Conservation (phyloP, 371 early-diverging fungal species). For the Encephalitozoon hellem region DNA sequence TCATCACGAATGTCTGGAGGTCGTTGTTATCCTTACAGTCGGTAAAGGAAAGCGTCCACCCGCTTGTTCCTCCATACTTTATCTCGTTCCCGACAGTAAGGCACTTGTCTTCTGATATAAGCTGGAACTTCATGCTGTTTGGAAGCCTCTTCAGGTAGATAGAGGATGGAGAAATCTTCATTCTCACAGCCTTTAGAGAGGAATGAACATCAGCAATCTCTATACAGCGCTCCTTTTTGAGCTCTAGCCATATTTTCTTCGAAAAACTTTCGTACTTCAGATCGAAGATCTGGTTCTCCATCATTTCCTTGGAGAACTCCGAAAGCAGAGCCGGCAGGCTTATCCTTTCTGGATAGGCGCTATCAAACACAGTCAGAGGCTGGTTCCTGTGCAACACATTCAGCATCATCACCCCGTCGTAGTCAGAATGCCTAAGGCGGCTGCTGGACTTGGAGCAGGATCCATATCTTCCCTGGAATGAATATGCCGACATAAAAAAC, state of each 20-base stretch:
- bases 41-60: not conserved
- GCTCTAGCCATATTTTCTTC: constrained; percentile 10
- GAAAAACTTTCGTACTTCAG: not conserved
- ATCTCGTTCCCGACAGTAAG: not conserved
- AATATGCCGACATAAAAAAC: not conserved
- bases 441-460: not conserved
- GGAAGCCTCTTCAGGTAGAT: not conserved
- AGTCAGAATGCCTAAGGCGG: not conserved
- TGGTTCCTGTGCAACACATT: constrained; percentile 1
- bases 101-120: constrained; percentile 10
- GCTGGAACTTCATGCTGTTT: not conserved
- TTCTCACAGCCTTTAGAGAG: not conserved
- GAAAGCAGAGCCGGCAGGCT: constrained; percentile 1
- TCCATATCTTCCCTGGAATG: not conserved
- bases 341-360: not conserved
- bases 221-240: not conserved
- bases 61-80: not conserved
- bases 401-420: constrained; percentile 20
- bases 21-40: not conserved
- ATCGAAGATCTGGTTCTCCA: constrained; percentile 8
- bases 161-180: not conserved
- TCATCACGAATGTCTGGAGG: constrained; percentile 11
- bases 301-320: not conserved
- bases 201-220: not conserved
- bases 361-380: constrained; percentile 12